Conservation (phyloP, 257 asterid genomes). For the Pogostemon cablin region DNA sequence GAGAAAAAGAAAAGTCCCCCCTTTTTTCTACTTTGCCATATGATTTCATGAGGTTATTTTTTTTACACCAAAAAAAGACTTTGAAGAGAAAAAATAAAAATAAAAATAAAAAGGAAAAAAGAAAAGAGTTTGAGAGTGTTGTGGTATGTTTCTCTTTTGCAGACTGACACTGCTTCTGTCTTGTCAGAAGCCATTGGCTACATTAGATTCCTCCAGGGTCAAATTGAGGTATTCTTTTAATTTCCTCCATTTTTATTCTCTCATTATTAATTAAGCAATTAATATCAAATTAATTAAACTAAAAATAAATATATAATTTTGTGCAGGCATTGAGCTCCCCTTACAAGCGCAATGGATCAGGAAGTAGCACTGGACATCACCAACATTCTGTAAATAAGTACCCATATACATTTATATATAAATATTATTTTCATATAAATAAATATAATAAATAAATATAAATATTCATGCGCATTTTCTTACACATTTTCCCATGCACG, state of each 20-base stretch:
- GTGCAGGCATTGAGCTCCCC: constrained; percentile 73
- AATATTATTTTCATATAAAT: not conserved
- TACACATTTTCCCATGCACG: constrained; percentile 54
- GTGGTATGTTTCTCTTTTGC: constrained; percentile 73
- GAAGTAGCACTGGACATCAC: constrained; percentile 52
- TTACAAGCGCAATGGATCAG: constrained; percentile 56
- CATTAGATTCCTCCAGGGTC: constrained; percentile 94
- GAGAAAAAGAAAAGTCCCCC: not conserved
- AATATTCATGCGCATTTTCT: constrained; percentile 27
- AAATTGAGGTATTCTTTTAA: constrained; percentile 66
- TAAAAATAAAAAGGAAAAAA: constrained; percentile 34
- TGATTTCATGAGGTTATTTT: constrained; percentile 27
- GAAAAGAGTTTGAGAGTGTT: constrained; percentile 42
- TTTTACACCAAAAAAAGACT: constrained; percentile 37
- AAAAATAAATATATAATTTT: not conserved
- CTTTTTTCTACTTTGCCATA: constrained; percentile 33
- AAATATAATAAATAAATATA: not conserved
- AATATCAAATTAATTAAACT: not conserved
- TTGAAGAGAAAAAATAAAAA: constrained; percentile 29
- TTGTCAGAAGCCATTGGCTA: constrained; percentile 94
- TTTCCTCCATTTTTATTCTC: not conserved
- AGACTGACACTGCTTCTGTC: constrained; percentile 99
- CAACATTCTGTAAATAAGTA: constrained; percentile 59
- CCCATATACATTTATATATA: not conserved
- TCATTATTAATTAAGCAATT: not conserved